phyloP scores from a whole-genome alignment of 345 rosid species.

The Dimocarpus longan region DNA sequence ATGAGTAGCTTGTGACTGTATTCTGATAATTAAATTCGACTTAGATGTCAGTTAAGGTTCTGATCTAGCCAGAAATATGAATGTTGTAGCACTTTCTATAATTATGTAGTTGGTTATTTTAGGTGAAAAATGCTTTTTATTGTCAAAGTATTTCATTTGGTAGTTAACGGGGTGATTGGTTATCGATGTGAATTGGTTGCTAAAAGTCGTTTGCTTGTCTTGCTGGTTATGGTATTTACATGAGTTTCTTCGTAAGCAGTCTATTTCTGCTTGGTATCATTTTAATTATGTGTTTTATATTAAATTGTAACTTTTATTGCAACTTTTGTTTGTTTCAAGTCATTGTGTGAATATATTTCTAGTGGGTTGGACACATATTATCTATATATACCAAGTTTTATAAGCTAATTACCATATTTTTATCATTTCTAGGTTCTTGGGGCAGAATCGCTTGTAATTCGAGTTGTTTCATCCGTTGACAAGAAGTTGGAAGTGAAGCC shows the following conservation, averaged over 20 bases:
- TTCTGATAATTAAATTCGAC: no score
- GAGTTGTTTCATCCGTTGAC: slow-evolving; percentile 99
- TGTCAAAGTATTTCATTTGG: neutral
- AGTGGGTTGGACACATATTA: neutral
- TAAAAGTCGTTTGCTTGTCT: neutral
- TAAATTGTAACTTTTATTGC: neutral
- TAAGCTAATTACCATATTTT: slow-evolving; percentile 17
- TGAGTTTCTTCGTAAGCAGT: neutral
- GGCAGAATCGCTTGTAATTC: slow-evolving; percentile 90
- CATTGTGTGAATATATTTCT: neutral
- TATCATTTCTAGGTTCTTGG: slow-evolving; percentile 70
- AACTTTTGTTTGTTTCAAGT: neutral
- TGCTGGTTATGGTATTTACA: neutral
- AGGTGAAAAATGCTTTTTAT: neutral
- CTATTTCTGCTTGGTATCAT: neutral
- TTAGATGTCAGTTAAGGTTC: neutral
- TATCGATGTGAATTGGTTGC: no score
- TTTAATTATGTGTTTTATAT: neutral
- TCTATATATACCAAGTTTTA: neutral
- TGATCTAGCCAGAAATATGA: slow-evolving; percentile 2
- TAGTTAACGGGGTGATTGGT: neutral
- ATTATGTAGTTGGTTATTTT: neutral
- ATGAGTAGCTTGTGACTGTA: neutral
- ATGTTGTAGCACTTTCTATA: neutral
- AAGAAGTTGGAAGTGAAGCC: slow-evolving; percentile 97